Evolutionary conservation across 257 asterid species (phyloP).

Genomic region (Solanum paucissectum): DNA sequence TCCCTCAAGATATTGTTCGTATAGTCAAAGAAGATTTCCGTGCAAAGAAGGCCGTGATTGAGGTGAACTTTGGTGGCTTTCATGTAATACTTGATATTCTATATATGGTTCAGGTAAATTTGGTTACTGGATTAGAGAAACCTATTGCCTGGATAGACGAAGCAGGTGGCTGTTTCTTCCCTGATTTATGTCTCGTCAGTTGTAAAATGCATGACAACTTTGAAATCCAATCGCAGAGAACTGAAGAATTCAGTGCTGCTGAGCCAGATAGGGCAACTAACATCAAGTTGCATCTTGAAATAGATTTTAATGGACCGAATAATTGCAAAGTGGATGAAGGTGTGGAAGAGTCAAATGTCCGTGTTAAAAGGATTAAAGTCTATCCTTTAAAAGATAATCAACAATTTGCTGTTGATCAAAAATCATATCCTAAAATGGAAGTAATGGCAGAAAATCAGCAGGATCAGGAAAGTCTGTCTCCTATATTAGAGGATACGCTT

Average conservation of each 20-base stretch:
- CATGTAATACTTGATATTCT: constrained; percentile 50
- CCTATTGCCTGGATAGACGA: constrained; percentile 89
- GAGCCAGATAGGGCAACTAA: constrained; percentile 28
- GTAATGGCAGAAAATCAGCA: constrained; percentile 18
- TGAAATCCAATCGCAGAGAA: constrained; percentile 6
- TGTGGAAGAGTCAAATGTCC: constrained; percentile 60
- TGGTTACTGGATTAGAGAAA: constrained; percentile 45
- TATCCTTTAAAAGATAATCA: constrained; percentile 23
- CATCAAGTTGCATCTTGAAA: constrained; percentile 64
- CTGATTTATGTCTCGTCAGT: constrained; percentile 36
- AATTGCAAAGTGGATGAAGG: constrained; percentile 34
- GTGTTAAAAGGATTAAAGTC: constrained; percentile 21
- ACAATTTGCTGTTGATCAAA: constrained; percentile 18
- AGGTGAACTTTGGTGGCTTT: constrained; percentile 42
- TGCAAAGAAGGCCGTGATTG: constrained; percentile 42
- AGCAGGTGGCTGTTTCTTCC: constrained; percentile 67
- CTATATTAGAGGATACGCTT: constrained; percentile 3
- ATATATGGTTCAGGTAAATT: constrained; percentile 56
- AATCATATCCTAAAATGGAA: constrained; percentile 20
- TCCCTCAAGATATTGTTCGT: constrained; percentile 44
- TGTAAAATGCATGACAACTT: constrained; percentile 8
- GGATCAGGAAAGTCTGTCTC: constrained; percentile 15
- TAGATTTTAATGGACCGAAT: constrained; percentile 47
- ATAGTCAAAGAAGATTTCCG: constrained; percentile 42
- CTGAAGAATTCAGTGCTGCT: constrained; percentile 5